phyloP scores from a whole-genome alignment of 2,329 filamentous ascomycete species.

The Ophiostoma piceae region DNA sequence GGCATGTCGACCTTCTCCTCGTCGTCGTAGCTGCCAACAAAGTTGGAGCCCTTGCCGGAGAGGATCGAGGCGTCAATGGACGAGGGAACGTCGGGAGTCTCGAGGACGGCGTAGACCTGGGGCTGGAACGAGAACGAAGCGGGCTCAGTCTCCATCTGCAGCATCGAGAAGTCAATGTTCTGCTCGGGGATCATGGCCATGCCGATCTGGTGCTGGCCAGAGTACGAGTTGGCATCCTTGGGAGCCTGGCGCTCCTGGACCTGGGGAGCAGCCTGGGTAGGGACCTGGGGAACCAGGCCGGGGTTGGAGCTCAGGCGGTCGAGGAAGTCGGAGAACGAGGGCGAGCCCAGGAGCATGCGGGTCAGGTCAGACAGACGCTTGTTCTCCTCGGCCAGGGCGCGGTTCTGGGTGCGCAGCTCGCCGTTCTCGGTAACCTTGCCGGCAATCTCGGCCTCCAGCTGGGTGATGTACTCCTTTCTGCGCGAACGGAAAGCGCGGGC shows the following conservation, averaged over 20 bases:
- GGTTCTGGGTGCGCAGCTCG: constrained; percentile 75
- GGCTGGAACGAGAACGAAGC: constrained; percentile 57
- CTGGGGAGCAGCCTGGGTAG: constrained; percentile 32
- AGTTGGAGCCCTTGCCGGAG: constrained; percentile 64
- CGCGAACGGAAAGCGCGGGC: constrained; percentile 96
- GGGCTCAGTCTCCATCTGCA: constrained; percentile 53
- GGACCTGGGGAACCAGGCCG: constrained; percentile 35
- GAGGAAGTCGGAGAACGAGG: constrained; percentile 77
- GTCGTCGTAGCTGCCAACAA: constrained; percentile 44
- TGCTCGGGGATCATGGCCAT: constrained; percentile 83
- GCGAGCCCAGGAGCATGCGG: constrained; percentile 74
- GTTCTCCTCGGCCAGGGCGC: constrained; percentile 77
- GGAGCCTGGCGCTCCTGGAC: constrained; percentile 42
- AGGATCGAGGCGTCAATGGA: constrained; percentile 55
- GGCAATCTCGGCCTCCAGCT: constrained; percentile 86
- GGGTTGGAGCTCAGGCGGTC: constrained; percentile 61
- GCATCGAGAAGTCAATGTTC: constrained; percentile 65
- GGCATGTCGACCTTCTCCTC: constrained; percentile 55
- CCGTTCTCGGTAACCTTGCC: constrained; percentile 77
- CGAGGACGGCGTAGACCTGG: constrained; percentile 60
- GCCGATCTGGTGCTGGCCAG: constrained; percentile 60
- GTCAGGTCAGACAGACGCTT: constrained; percentile 70
- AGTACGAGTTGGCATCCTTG: constrained; percentile 63
- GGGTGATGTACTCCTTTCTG: constrained; percentile 96
- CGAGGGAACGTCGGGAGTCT: constrained; percentile 36